These are phyloP conservation scores for Fusarium abutilonis DNA, from an alignment of 2,329 filamentous ascomycete species.

Conservation along the genomic window DNA sequence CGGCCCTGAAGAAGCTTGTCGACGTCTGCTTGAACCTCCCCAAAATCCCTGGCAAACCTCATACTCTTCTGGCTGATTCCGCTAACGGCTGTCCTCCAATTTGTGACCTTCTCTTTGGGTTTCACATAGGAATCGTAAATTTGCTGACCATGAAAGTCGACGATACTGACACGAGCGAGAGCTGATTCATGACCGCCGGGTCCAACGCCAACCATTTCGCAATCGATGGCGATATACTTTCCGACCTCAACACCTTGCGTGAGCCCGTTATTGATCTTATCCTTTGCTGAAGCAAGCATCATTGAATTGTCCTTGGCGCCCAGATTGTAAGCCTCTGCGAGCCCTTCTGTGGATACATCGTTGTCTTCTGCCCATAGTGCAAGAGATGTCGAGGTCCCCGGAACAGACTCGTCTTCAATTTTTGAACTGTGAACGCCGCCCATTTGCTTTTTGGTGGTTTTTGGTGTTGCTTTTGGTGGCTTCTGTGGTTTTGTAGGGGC, in stretches of 20 bases:
- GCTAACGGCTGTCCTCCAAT: conserved; percentile 89
- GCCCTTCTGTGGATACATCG: conserved; percentile 66
- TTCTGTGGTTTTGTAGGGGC: conserved; percentile 11
- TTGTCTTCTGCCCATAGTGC: conserved; percentile 70
- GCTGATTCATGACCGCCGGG: conserved; percentile 75
- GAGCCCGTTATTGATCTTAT: conserved; percentile 71
- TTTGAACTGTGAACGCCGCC: conserved; percentile 64
- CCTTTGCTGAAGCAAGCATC: conserved; percentile 58
- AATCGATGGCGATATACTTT: conserved; percentile 93
- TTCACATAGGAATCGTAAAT: conserved; percentile 94
- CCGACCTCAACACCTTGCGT: conserved; percentile 74
- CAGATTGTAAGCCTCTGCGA: conserved; percentile 70
- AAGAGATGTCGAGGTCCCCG: conserved; percentile 62
- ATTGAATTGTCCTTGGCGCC: conserved; percentile 60
- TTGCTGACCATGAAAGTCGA: conserved; percentile 93
- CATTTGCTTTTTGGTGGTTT: conserved; percentile 55
- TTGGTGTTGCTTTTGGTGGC: conserved; percentile 6
- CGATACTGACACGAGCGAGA: conserved; percentile 86
- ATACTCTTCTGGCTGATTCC: conserved; percentile 82
- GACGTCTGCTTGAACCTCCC: conserved; percentile 79
- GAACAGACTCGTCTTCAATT: conserved; percentile 51
- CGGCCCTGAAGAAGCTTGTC: conserved; percentile 73
- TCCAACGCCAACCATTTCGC: conserved; percentile 96
- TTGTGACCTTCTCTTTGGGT: conserved; percentile 79
- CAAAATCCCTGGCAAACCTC: conserved; percentile 73